These are phyloP conservation scores for Dalbergia cultrata DNA, from an alignment of 306 rosid genomes.

Conservation along the genomic window DNA sequence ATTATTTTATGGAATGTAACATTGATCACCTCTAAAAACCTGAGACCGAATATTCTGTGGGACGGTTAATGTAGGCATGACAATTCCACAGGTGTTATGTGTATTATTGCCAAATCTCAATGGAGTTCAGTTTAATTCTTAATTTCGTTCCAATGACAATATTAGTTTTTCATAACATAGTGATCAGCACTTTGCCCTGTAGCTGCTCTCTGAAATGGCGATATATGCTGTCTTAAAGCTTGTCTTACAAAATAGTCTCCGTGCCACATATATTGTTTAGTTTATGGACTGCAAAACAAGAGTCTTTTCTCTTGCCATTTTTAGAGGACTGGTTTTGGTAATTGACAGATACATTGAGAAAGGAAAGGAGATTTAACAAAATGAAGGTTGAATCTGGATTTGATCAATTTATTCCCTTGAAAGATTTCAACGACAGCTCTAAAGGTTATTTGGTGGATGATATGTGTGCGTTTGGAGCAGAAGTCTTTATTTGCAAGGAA, in stretches of 20 bases:
- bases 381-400: conserved; percentile 67
- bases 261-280: neutral
- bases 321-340: conserved; percentile 33
- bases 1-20: no score
- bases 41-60: no score
- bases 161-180: neutral
- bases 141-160: neutral
- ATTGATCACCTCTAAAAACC: no score
- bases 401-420: conserved; percentile 61
- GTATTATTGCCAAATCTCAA: no score
- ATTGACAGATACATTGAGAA: conserved; percentile 47
- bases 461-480: conserved; percentile 70
- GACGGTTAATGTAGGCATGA: no score
- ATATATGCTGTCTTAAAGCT: neutral
- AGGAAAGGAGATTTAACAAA: conserved; percentile 59
- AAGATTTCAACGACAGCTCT: conserved; percentile 52
- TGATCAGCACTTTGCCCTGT: neutral
- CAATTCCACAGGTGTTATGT: no score
- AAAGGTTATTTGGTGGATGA: conserved; percentile 70
- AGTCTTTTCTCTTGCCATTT: neutral
- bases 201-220: neutral
- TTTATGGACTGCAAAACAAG: neutral
- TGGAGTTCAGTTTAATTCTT: no score
- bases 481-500: conserved; percentile 69
- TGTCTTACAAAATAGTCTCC: neutral